These are phyloP conservation scores for Tolypocladium sp. DNA, from an alignment of 2,329 filamentous ascomycete species.

Conservation along the genomic window DNA sequence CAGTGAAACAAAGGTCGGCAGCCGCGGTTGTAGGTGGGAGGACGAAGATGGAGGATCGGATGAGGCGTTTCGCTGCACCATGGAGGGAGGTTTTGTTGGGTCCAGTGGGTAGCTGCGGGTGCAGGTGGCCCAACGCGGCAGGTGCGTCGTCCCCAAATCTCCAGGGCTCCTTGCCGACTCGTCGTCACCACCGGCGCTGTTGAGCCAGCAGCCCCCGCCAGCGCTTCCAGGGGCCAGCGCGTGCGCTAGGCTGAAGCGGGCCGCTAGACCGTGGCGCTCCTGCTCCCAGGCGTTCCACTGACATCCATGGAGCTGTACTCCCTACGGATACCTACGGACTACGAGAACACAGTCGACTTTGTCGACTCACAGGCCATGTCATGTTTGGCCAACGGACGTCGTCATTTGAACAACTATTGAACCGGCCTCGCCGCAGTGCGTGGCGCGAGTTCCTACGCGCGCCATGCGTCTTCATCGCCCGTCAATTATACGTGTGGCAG, in stretches of 20 bases:
- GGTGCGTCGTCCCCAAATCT: neutral
- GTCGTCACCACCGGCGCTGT: too few species aligned
- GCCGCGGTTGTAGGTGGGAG: neutral
- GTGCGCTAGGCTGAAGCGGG: neutral
- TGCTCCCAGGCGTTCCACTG: neutral
- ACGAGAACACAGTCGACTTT: too few species aligned
- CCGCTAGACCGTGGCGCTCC: neutral
- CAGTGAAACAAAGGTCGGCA: neutral
- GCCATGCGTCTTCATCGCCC: neutral
- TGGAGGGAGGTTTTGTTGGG: neutral
- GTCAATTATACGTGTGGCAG: neutral
- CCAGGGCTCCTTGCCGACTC: too few species aligned
- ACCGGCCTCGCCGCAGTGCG: neutral
- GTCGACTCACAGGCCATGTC: neutral
- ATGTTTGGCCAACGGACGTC: neutral
- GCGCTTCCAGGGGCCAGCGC: neutral
- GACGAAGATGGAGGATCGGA: neutral
- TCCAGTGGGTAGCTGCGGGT: neutral
- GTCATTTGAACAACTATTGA: neutral
- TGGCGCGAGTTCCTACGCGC: neutral
- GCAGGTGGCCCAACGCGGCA: neutral
- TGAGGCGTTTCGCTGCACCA: neutral
- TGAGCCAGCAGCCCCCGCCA: too few species aligned
- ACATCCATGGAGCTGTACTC: neutral
- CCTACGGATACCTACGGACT: too few species aligned